Evolutionary conservation across 306 rosid species (phyloP), one percentile per base, ranked within the genome.

Genomic region (Begonia peltatifolia): DNA sequence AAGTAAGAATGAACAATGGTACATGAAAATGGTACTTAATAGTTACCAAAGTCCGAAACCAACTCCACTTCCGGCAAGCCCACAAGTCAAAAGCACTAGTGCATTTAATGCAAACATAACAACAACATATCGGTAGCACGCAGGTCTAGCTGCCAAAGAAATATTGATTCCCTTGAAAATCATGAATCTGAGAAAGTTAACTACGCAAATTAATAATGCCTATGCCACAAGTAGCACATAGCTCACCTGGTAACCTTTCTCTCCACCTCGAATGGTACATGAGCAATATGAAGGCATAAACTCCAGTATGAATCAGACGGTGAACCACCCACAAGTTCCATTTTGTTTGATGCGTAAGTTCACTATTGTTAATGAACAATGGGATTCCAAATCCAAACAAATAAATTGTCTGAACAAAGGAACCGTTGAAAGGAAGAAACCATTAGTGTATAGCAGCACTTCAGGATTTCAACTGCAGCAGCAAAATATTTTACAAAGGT

Each of bases 201-300:
- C 11, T 17, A 10, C 5, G 53, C 17, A 50, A 15, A 50, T 50
- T 50, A 20, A 50, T 50, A 20, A 50, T 50, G 53, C 22, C 16
- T 50, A 11, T 9, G 11, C 10, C 25, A 46, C 30, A 9, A 10
- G 20, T 46, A 15, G 30, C 17, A 49, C 41, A 50, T 41, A 54
- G 58, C 78, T 70, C 63, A 89, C 97, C 95, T 8, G 94, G 97
- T 65, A 89, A 70, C 67, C 88, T 77, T 50, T 88, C 95, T 62
- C 84, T 82, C 93, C 94, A 85, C 68, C 71, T 82, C 65, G 97
- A 88, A 70, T 88, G 92, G 64, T 84, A 89, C 84, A 89, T 82
- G 70, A 74, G 78, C 77, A 89, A 59, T 66, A 82, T 79, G 60
- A 68, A 52, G 53, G 84, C 87, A 64, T 89, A 89, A 38, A 78